Conservation (phyloP, 2,329 filamentous ascomycete genomes). For the Penicillium freii region DNA sequence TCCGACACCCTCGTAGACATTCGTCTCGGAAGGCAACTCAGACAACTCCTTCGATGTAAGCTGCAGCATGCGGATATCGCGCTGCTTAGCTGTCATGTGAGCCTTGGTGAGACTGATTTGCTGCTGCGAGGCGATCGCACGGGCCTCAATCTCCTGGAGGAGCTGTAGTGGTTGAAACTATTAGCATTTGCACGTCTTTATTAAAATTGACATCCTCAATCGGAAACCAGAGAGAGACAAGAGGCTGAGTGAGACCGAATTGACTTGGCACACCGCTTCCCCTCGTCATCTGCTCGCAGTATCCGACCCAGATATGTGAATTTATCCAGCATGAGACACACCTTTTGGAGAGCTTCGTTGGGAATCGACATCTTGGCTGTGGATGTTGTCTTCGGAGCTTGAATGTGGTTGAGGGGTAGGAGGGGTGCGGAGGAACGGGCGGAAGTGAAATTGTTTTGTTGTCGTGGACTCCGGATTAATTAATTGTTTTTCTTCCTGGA, state of each 20-base stretch:
- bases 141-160: constrained; percentile 88
- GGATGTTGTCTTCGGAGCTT: constrained; percentile 10
- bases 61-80: constrained; percentile 84
- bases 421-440: constrained; percentile 11
- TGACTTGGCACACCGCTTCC: neutral
- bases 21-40: constrained; percentile 70
- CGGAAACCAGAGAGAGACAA: neutral
- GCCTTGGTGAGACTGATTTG: constrained; percentile 83
- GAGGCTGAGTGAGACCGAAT: neutral
- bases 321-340: constrained; percentile 38
- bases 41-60: constrained; percentile 80
- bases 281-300: neutral
- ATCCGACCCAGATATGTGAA: neutral
- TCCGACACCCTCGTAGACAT: constrained; percentile 89
- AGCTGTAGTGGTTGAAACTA: constrained; percentile 56
- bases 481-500: neutral
- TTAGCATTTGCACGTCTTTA: constrained; percentile 5
- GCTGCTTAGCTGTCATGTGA: constrained; percentile 80
- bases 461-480: neutral
- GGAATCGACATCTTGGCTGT: constrained; percentile 75
- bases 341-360: constrained; percentile 92
- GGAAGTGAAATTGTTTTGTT: neutral
- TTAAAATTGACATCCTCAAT: neutral
- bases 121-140: constrained; percentile 83
- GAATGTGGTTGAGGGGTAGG: constrained; percentile 11